Percentiles rank a stretch among this genome's conserved stretches.
These are phyloP conservation scores for Pleurotus salmoneostramineus DNA, from an alignment of 768 basidiomycete genomes.

Conservation along the genomic window DNA sequence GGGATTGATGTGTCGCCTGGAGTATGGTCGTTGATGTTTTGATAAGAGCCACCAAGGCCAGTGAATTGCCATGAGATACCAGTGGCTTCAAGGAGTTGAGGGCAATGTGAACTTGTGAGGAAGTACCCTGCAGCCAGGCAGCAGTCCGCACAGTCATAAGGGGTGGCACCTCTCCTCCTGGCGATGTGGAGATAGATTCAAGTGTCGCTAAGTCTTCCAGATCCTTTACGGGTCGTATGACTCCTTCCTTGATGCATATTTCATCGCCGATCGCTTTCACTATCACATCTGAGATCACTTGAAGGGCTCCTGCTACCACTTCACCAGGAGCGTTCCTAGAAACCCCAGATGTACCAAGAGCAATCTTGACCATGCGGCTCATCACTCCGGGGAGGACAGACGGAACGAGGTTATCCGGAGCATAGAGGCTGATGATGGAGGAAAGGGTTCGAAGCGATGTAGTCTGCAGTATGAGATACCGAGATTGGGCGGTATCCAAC, in stretches of 20 bases:
- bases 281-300: conserved; percentile 51
- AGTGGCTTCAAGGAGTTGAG: conserved; percentile 72
- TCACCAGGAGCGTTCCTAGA: conserved; percentile 77
- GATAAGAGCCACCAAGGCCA: conserved; percentile 56
- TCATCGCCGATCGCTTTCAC: conserved; percentile 63
- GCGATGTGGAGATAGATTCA: conserved; percentile 15
- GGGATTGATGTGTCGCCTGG: conserved; percentile 49
- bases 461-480: conserved; percentile 56
- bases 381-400: conserved; percentile 83
- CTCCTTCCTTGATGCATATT: conserved; percentile 60
- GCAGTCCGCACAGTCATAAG: conserved; percentile 57
- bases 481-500: conserved; percentile 54
- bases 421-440: conserved; percentile 52
- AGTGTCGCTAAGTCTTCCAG: conserved; percentile 60
- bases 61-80: conserved; percentile 65
- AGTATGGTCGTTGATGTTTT: conserved; percentile 54
- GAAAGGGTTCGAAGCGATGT: conserved; percentile 56
- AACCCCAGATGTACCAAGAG: conserved; percentile 46
- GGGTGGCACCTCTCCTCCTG: neutral
- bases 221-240: conserved; percentile 45
- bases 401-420: conserved; percentile 50
- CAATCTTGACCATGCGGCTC: conserved; percentile 70
- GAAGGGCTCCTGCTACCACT: conserved; percentile 52
- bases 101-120: conserved; percentile 81
- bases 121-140: conserved; percentile 78